A percentile compares a stretch with the other conserved stretches of the same genome.
These are phyloP conservation scores for Tulasnella sp. DNA, from an alignment of 768 basidiomycete species.

Conservation along the genomic window DNA sequence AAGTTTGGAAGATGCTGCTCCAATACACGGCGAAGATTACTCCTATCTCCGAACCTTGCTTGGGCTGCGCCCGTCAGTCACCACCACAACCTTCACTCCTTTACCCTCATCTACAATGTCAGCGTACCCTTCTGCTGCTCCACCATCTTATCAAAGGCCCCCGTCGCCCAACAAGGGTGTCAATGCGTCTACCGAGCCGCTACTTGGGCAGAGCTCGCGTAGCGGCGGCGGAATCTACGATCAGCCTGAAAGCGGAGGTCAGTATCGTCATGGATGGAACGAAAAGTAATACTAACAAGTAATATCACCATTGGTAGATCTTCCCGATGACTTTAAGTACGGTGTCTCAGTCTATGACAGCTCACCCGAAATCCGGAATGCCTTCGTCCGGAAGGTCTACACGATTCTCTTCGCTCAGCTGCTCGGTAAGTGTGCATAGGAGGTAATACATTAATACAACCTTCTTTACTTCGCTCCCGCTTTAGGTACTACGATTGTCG, in stretches of 20 bases:
- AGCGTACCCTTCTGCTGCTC: not conserved
- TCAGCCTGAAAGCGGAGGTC: slow-evolving; percentile 4
- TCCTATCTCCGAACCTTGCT: no score
- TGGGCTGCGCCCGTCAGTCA: no score
- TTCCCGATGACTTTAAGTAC: slow-evolving; percentile 96
- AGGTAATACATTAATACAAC: not conserved
- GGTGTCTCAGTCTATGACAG: slow-evolving; percentile 73
- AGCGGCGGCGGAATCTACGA: slow-evolving; percentile 10
- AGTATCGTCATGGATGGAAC: not conserved
- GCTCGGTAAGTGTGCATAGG: slow-evolving; percentile 37
- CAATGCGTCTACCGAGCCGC: not conserved
- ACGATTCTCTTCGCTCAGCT: slow-evolving; percentile 53
- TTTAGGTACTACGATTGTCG: slow-evolving; percentile 71
- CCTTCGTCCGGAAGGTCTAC: slow-evolving; percentile 85
- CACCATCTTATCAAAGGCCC: not conserved
- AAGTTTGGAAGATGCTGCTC: no score
- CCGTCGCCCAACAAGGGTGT: not conserved
- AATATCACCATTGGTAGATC: slow-evolving; percentile 30
- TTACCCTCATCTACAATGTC: no score
- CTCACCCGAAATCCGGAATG: slow-evolving; percentile 64
- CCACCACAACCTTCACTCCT: no score
- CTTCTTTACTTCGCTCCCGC: slow-evolving; percentile 23
- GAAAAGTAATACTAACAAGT: not conserved
- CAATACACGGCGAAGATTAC: no score
- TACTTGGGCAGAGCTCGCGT: slow-evolving; percentile 10